These are phyloP conservation scores for Colletotrichum tanaceti DNA, from an alignment of 2,329 filamentous ascomycete species.

Conservation along the genomic window DNA sequence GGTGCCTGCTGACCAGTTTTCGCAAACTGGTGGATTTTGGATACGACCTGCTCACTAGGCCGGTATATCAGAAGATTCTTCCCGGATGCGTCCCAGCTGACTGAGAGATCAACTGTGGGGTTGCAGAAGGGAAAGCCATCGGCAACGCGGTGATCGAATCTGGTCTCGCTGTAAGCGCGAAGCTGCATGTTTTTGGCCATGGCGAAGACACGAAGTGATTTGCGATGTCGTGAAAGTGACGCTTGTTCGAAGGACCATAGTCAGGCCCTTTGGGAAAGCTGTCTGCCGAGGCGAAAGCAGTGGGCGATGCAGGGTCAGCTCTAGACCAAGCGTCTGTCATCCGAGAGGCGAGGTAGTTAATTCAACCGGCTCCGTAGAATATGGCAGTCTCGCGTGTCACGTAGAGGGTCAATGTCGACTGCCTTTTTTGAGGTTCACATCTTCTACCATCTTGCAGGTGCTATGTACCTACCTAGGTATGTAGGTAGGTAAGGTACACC, in stretches of 20 bases:
- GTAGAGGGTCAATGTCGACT: background rate
- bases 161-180: slow-evolving; percentile 66
- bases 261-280: slow-evolving; percentile 1
- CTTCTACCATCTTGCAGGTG: slow-evolving; percentile 1
- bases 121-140: slow-evolving; percentile 77
- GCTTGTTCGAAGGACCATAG: slow-evolving; percentile 22
- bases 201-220: slow-evolving; percentile 33
- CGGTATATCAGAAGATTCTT: slow-evolving; percentile 81
- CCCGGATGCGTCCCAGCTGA: slow-evolving; percentile 73
- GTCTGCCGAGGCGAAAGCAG: background rate
- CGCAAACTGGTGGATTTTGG: slow-evolving; percentile 61
- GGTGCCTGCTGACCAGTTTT: slow-evolving; percentile 55
- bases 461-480: background rate
- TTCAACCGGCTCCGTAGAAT: background rate
- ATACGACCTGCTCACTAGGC: slow-evolving; percentile 76
- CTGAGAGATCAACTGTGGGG: slow-evolving; percentile 86
- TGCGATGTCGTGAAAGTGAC: slow-evolving; percentile 14
- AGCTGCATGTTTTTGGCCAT: slow-evolving; percentile 52
- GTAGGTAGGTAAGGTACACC: no score
- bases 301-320: background rate
- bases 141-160: slow-evolving; percentile 66
- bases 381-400: background rate
- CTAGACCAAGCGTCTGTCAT: no score
- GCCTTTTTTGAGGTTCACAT: slow-evolving; percentile 12
- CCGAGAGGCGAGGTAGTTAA: background rate